Evolutionary conservation across 768 basidiomycete genomes (phyloP).

Genomic region (Scleroderma citrinum): DNA sequence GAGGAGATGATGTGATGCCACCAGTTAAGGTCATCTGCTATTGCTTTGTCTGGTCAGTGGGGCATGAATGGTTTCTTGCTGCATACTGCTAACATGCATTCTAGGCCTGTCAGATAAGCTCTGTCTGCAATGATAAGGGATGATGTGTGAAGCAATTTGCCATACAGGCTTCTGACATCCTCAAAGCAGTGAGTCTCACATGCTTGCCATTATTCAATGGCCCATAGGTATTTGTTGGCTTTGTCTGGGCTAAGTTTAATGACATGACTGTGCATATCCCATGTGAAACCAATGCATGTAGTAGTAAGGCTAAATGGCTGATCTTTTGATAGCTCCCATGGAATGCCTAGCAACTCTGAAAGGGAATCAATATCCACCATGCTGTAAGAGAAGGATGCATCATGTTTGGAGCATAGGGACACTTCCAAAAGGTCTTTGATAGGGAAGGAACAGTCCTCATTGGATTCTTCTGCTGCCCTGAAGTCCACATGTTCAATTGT

Average conservation of each 20-base stretch:
- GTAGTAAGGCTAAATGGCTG: slow-evolving; percentile 5
- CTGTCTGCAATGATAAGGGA: slow-evolving; percentile 28
- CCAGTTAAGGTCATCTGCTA: not conserved
- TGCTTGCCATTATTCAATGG: no score
- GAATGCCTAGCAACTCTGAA: slow-evolving; percentile 4
- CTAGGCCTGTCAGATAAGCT: slow-evolving; percentile 36
- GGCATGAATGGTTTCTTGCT: slow-evolving; percentile 26
- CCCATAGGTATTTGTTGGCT: no score
- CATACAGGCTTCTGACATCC: slow-evolving; percentile 32
- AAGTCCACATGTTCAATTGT: not conserved
- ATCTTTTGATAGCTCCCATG: slow-evolving; percentile 9
- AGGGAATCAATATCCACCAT: not conserved
- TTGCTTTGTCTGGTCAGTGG: not conserved
- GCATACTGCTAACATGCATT: slow-evolving; percentile 29
- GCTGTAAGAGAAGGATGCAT: not conserved
- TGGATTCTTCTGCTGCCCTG: not conserved
- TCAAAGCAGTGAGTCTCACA: slow-evolving; percentile 23
- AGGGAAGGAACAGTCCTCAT: not conserved
- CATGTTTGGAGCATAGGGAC: not conserved
- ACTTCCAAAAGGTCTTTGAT: not conserved
- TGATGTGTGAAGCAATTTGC: slow-evolving; percentile 35
- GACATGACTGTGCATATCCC: slow-evolving; percentile 23
- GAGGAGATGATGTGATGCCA: not conserved
- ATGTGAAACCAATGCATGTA: slow-evolving; percentile 30
- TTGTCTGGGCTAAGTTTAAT: slow-evolving; percentile 14